These are phyloP conservation scores for Brasilioporus rufonigricans DNA, from an alignment of 768 basidiomycete genomes.

Conservation along the genomic window DNA sequence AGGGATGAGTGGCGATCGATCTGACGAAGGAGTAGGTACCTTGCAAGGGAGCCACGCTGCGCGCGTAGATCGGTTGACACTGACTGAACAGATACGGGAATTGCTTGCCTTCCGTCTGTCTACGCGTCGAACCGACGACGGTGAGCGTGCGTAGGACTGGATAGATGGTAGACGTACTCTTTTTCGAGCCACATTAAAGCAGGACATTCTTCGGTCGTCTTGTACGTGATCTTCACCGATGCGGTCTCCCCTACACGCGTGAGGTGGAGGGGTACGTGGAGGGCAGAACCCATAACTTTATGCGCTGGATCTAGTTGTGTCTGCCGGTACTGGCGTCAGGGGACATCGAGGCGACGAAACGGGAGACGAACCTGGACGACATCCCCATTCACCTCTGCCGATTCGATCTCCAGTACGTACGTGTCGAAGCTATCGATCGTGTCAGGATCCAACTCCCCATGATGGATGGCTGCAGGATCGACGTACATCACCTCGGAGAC, in stretches of 20 bases:
- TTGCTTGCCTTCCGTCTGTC: slow-evolving; percentile 82
- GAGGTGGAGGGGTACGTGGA: slow-evolving; percentile 55
- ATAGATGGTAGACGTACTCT: slow-evolving; percentile 42
- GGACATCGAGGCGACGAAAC: not conserved
- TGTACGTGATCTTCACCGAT: slow-evolving; percentile 59
- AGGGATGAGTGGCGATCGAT: not conserved
- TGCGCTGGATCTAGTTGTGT: slow-evolving; percentile 56
- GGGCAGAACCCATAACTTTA: slow-evolving; percentile 73
- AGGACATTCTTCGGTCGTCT: slow-evolving; percentile 48
- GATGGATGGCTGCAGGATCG: not conserved
- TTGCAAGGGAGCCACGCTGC: slow-evolving; percentile 77
- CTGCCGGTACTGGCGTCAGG: slow-evolving; percentile 14
- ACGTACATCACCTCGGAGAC: slow-evolving; percentile 43
- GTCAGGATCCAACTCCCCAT: too few species aligned
- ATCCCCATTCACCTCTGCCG: slow-evolving; percentile 48
- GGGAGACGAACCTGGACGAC: slow-evolving; percentile 43
- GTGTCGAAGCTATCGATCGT: slow-evolving; percentile 46
- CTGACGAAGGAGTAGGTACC: slow-evolving; percentile 39
- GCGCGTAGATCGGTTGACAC: slow-evolving; percentile 88
- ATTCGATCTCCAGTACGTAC: slow-evolving; percentile 49
- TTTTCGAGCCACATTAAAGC: slow-evolving; percentile 39
- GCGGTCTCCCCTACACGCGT: slow-evolving; percentile 36
- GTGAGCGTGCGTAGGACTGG: not conserved
- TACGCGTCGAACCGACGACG: slow-evolving; percentile 21
- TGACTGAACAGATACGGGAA: slow-evolving; percentile 92